A percentile compares a stretch with the other conserved stretches of the same genome.
Conservation (phyloP, 1,139 yeast genomes). For the Geotrichum histeridarum region DNA sequence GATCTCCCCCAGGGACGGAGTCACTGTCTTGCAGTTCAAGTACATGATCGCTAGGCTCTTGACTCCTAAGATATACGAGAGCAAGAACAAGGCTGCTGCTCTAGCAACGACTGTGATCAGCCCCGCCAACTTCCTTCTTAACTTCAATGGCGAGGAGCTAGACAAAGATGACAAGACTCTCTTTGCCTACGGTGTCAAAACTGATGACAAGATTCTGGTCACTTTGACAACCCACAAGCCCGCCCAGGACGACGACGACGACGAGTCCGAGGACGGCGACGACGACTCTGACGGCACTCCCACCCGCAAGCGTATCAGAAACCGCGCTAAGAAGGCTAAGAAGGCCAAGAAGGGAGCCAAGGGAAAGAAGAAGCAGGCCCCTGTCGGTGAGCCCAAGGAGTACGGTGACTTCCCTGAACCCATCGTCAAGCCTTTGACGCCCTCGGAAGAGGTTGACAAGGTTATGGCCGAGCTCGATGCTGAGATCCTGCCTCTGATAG, state of each 20-base stretch:
- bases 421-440: constrained; percentile 26
- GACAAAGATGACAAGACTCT: constrained; percentile 31
- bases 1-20: constrained; percentile 15
- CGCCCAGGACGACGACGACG: not conserved
- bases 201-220: constrained; percentile 34
- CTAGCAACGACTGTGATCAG: constrained; percentile 9
- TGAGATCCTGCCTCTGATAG: constrained; percentile 37
- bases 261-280: constrained; percentile 20
- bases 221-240: constrained; percentile 1
- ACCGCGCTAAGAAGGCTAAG: constrained; percentile 14
- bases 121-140: constrained; percentile 31
- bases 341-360: constrained; percentile 15
- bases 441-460: constrained; percentile 32
- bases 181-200: constrained; percentile 31
- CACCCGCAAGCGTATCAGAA: constrained; percentile 14
- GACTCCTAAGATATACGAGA: constrained; percentile 17
- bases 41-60: constrained; percentile 12
- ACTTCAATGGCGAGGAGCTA: constrained; percentile 34
- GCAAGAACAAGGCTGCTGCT: constrained; percentile 8
- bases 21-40: constrained; percentile 18
- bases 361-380: constrained; percentile 16
- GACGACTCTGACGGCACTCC: not conserved
- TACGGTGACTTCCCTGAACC: constrained; percentile 18
- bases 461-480: constrained; percentile 29
- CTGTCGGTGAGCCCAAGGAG: constrained; percentile 6